phyloP scores from a whole-genome alignment of 768 basidiomycete genomes.

The Cytidiella melzeri region DNA sequence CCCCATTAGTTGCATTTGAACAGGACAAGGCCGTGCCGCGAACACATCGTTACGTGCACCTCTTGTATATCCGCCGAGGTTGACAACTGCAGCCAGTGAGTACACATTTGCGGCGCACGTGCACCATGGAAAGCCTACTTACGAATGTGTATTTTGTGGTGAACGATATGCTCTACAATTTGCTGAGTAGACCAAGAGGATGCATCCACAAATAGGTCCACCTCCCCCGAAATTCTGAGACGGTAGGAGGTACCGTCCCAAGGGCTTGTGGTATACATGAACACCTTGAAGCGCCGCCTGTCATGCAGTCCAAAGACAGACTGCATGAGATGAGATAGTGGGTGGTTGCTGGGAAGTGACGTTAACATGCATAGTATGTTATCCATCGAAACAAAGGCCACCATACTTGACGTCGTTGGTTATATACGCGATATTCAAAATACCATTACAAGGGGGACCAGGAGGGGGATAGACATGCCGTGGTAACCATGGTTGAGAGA shows the following conservation, averaged over 20 bases:
- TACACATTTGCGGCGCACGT: background rate
- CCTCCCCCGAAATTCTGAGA: slow-evolving; percentile 34
- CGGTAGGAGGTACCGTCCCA: slow-evolving; percentile 41
- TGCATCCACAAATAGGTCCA: slow-evolving; percentile 36
- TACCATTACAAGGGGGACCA: slow-evolving; percentile 32
- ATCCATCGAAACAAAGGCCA: background rate
- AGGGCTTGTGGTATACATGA: slow-evolving; percentile 43
- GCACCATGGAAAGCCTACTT: too few relatives aligned
- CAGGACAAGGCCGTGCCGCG: slow-evolving; percentile 40
- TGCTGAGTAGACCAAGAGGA: slow-evolving; percentile 31
- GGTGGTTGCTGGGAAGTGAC: slow-evolving; percentile 37
- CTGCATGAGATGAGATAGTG: slow-evolving; percentile 47
- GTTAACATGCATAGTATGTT: too few relatives aligned
- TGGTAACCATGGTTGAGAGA: slow-evolving; percentile 37
- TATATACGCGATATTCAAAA: slow-evolving; percentile 43
- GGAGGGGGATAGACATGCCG: slow-evolving; percentile 34
- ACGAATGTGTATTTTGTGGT: slow-evolving; percentile 43
- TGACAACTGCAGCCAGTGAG: slow-evolving; percentile 29
- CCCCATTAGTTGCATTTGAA: slow-evolving; percentile 46
- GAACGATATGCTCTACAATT: slow-evolving; percentile 34
- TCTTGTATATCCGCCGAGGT: slow-evolving; percentile 46
- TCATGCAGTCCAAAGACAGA: slow-evolving; percentile 42
- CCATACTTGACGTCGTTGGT: slow-evolving; percentile 42
- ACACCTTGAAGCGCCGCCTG: slow-evolving; percentile 32
- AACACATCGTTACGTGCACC: slow-evolving; percentile 48